phyloP scores from a whole-genome alignment of 495 filamentous ascomycete species.

The Halenospora varia region DNA sequence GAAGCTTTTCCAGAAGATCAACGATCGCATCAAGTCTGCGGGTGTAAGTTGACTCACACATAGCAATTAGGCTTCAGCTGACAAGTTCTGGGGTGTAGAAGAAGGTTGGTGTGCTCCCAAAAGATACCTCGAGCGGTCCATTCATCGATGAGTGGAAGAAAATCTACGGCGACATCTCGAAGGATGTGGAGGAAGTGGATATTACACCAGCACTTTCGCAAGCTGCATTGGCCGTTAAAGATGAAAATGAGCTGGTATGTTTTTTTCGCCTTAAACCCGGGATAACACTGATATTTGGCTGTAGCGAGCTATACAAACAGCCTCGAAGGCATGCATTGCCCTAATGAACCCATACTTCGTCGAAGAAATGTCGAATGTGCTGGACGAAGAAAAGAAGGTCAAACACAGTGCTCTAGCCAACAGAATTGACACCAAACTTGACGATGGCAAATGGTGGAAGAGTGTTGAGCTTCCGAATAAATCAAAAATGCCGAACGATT shows the following conservation, averaged over 20 bases:
- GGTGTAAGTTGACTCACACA: slow-evolving; percentile 60
- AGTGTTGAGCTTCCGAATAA: slow-evolving; percentile 62
- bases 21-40: slow-evolving; percentile 78
- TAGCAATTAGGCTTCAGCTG: slow-evolving; percentile 3
- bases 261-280: slow-evolving; percentile 2
- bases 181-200: slow-evolving; percentile 87
- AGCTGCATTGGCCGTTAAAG: slow-evolving; percentile 88
- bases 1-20: slow-evolving; percentile 77
- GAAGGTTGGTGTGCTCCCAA: slow-evolving; percentile 81
- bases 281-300: slow-evolving; percentile 29
- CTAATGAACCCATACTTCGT: slow-evolving; percentile 92
- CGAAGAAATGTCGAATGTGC: slow-evolving; percentile 92
- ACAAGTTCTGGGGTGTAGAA: slow-evolving; percentile 46
- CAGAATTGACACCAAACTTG: slow-evolving; percentile 85
- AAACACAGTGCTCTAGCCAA: slow-evolving; percentile 78
- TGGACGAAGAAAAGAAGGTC: slow-evolving; percentile 95
- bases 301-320: slow-evolving; percentile 82
- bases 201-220: slow-evolving; percentile 75
- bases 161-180: slow-evolving; percentile 64
- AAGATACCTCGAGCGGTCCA: slow-evolving; percentile 78
- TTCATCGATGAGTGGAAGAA: slow-evolving; percentile 97
- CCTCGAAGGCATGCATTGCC: slow-evolving; percentile 86
- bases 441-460: slow-evolving; percentile 89
- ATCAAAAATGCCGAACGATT: slow-evolving; percentile 75
- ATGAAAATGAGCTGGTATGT: slow-evolving; percentile 74